These are phyloP conservation scores for Acer negundo DNA, from an alignment of 345 rosid genomes.

Conservation along the genomic window DNA sequence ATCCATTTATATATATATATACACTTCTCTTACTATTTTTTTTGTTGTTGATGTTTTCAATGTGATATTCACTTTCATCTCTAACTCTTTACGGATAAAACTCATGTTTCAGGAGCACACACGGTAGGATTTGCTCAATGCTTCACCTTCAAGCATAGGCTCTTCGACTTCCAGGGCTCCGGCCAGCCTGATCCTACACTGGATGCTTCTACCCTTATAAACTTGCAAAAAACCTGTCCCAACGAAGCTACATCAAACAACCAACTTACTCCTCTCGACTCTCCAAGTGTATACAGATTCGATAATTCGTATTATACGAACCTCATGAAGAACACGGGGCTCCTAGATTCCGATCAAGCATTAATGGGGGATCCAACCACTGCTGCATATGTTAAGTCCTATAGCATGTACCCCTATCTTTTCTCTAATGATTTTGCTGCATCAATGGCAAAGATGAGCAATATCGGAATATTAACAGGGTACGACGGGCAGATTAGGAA, in stretches of 20 bases:
- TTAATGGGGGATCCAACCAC: constrained; percentile 51
- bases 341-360: constrained; percentile 79
- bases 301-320: constrained; percentile 72
- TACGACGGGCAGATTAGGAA: constrained; percentile 61
- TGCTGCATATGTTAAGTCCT: constrained; percentile 53
- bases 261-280: constrained; percentile 71
- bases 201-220: constrained; percentile 46
- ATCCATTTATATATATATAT: too few species aligned
- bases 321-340: constrained; percentile 49
- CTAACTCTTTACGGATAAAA: not conserved
- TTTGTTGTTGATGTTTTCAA: too few species aligned
- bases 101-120: constrained; percentile 62
- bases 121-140: constrained; percentile 93
- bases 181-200: constrained; percentile 78
- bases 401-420: constrained; percentile 45
- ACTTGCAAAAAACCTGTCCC: constrained; percentile 60
- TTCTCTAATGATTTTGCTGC: constrained; percentile 62
- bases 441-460: constrained; percentile 73
- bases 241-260: constrained; percentile 53
- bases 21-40: not conserved
- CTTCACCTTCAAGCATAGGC: constrained; percentile 74
- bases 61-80: too few species aligned
- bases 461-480: constrained; percentile 65
- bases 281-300: constrained; percentile 40
- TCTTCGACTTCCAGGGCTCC: constrained; percentile 66